phyloP scores from a whole-genome alignment of 1,284 basidiomycete species.

The Apiotrichum siamense region DNA sequence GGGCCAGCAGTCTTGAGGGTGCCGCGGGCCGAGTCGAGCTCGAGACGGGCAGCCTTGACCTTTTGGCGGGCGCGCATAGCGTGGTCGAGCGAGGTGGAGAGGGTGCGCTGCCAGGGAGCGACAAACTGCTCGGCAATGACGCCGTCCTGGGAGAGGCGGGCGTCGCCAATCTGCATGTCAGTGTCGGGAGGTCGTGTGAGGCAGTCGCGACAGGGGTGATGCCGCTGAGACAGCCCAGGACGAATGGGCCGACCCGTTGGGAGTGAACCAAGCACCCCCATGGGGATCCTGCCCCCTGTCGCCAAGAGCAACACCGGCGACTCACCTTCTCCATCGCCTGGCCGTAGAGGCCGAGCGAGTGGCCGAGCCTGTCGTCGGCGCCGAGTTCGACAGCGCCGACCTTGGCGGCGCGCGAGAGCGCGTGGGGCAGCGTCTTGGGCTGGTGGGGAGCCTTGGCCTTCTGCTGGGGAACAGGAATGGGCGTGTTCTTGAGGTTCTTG shows the following conservation, averaged over 20 bases:
- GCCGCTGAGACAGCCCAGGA: too few relatives aligned
- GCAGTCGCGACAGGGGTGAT: too few relatives aligned
- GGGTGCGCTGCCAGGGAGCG: conserved; percentile 83
- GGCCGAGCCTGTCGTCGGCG: conserved; percentile 62
- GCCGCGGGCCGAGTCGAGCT: conserved; percentile 64
- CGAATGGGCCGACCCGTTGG: too few relatives aligned
- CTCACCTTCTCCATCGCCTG: conserved; percentile 69
- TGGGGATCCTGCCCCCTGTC: too few relatives aligned
- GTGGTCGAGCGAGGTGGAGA: conserved; percentile 71
- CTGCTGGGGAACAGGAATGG: conserved; percentile 62
- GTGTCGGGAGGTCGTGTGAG: not conserved
- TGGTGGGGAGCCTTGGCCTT: conserved; percentile 50
- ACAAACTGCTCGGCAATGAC: conserved; percentile 70
- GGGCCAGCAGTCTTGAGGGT: conserved; percentile 65
- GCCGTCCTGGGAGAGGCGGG: conserved; percentile 75
- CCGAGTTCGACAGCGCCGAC: conserved; percentile 59
- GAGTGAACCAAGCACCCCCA: too few relatives aligned
- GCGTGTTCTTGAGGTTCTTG: conserved; percentile 80
- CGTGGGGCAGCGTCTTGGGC: conserved; percentile 94
- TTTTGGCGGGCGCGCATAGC: conserved; percentile 85
- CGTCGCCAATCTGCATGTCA: conserved; percentile 59
- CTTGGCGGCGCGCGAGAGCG: conserved; percentile 75
- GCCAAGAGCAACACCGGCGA: not conserved
- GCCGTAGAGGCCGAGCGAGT: conserved; percentile 72
- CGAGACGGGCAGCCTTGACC: conserved; percentile 74